Evolutionary conservation across 192 early-diverging fungal species (phyloP).

Genomic region (Gamsiella multidivaricata): DNA sequence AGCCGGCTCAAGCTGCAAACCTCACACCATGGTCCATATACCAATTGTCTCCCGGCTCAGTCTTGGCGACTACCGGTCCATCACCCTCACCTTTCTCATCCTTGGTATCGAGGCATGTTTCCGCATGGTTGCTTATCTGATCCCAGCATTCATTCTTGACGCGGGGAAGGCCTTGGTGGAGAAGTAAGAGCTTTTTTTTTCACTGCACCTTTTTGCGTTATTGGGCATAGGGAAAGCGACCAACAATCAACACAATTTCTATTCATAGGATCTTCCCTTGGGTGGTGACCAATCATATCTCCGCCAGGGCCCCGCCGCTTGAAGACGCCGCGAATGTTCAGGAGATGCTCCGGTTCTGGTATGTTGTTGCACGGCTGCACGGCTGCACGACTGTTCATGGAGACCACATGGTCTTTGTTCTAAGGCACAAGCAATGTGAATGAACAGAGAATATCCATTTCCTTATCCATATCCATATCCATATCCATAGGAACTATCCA

Average conservation of each 20-base stretch:
- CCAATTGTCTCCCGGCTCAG: constrained; percentile 50
- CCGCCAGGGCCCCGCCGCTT: constrained; percentile 32
- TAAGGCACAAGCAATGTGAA: background rate
- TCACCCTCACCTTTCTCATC: constrained; percentile 43
- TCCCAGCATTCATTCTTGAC: constrained; percentile 31
- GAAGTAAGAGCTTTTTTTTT: constrained; percentile 29
- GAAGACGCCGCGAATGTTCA: constrained; percentile 54
- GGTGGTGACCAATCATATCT: constrained; percentile 39
- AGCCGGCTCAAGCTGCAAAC: background rate
- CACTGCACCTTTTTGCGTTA: background rate
- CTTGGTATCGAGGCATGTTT: constrained; percentile 46
- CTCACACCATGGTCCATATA: constrained; percentile 34
- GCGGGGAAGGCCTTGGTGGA: constrained; percentile 16
- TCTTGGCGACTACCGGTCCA: constrained; percentile 44
- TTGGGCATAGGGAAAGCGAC: background rate
- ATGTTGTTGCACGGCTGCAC: constrained; percentile 1
- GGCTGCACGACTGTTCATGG: too few relatives aligned
- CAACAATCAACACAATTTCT: background rate
- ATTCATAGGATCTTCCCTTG: constrained; percentile 46
- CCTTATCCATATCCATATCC: background rate
- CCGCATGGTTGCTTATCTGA: constrained; percentile 27
- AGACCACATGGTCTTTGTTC: too few relatives aligned
- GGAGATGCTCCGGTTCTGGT: constrained; percentile 58
- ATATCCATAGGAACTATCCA: constrained; percentile 83
- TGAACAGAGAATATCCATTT: background rate